Evolutionary conservation across 2,329 filamentous ascomycete species (phyloP).

Genomic region (Phyllosticta paracitricarpa): DNA sequence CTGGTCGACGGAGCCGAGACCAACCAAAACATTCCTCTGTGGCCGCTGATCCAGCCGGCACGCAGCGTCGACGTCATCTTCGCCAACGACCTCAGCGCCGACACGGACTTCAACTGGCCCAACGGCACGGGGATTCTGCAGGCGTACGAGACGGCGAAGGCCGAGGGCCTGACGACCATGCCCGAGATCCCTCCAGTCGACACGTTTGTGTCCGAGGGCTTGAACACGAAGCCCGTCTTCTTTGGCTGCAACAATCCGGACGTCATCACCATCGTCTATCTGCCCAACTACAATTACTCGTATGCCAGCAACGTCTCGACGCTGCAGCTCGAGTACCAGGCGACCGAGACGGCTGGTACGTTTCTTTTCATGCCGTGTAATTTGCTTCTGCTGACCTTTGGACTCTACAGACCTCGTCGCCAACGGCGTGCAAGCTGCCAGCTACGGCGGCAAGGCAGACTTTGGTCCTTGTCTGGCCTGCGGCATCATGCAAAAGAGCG

Average conservation of each 20-base stretch:
- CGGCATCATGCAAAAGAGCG: slow-evolving; percentile 6
- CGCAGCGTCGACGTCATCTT: slow-evolving; percentile 53
- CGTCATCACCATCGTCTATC: slow-evolving; percentile 2
- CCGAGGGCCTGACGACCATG: slow-evolving; percentile 44
- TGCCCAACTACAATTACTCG: slow-evolving; percentile 7
- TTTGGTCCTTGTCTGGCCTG: slow-evolving; percentile 5
- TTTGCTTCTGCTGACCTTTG: not conserved
- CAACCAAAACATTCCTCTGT: slow-evolving; percentile 43
- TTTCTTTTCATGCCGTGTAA: not conserved
- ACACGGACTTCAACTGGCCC: slow-evolving; percentile 49
- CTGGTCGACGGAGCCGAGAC: slow-evolving; percentile 44
- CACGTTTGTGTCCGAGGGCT: slow-evolving; percentile 47
- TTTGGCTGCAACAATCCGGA: slow-evolving; percentile 42
- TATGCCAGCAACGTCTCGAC: slow-evolving; percentile 3
- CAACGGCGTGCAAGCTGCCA: slow-evolving; percentile 3
- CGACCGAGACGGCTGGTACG: slow-evolving; percentile 1
- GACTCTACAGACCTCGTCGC: not conserved
- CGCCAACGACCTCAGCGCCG: slow-evolving; percentile 54
- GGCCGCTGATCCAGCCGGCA: slow-evolving; percentile 39
- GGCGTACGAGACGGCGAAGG: slow-evolving; percentile 46
- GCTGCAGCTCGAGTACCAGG: not conserved
- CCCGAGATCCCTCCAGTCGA: slow-evolving; percentile 46
- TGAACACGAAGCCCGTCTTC: slow-evolving; percentile 52
- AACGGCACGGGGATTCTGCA: slow-evolving; percentile 50
- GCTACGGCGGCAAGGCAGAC: not conserved